These are phyloP conservation scores for Acephala macrosclerotiorum DNA, from an alignment of 2,329 filamentous ascomycete species.

Conservation along the genomic window DNA sequence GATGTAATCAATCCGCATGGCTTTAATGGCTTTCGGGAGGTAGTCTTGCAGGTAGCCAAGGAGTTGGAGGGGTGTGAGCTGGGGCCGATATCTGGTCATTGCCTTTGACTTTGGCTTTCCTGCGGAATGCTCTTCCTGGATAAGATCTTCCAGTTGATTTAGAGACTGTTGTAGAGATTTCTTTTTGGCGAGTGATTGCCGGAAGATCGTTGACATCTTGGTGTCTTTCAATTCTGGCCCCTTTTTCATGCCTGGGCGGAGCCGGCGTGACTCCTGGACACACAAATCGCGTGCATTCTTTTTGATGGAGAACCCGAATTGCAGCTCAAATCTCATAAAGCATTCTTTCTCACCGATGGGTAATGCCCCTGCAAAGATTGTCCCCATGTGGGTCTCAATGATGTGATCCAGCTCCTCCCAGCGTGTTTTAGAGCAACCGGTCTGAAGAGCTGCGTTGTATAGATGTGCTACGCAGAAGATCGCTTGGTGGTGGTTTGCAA, in stretches of 20 bases:
- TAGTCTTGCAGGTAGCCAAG: no score
- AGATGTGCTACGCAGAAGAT: background rate
- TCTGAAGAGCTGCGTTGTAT: background rate
- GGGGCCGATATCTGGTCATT: no score
- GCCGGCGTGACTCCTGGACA: no score
- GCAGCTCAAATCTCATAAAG: background rate
- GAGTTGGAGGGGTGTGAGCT: no score
- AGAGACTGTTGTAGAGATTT: background rate
- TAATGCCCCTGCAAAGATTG: background rate
- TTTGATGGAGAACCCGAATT: background rate
- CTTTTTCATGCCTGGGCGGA: background rate
- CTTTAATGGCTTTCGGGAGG: no score
- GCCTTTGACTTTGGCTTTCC: background rate
- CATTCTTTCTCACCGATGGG: background rate
- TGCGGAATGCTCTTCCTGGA: background rate
- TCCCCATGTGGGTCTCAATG: background rate
- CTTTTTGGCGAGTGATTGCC: background rate
- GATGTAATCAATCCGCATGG: no score
- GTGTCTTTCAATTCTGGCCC: background rate
- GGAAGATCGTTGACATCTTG: background rate
- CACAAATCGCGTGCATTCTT: no score
- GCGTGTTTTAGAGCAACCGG: background rate
- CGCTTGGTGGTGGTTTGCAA: no score
- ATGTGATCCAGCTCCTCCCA: background rate
- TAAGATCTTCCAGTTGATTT: background rate